Percentiles rank a stretch among this genome's conserved stretches.
phyloP scores from a whole-genome alignment of 176 grass and related monocot genomes.

The Themeda triandra region DNA sequence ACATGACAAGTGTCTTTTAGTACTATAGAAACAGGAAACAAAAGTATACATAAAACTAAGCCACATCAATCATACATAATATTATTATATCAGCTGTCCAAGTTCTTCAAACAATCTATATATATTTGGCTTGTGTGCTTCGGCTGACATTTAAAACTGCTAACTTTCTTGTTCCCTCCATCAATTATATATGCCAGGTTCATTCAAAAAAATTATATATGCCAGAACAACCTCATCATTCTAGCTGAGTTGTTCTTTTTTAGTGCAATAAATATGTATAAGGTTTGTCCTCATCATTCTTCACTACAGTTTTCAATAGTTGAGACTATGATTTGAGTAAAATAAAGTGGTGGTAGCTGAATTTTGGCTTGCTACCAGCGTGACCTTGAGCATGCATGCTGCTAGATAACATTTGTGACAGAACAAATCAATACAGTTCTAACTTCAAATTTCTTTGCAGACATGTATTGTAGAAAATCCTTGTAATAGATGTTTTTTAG shows the following conservation, averaged over 20 bases:
- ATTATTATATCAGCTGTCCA: background rate
- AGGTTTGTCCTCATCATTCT: background rate
- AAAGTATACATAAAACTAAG: background rate
- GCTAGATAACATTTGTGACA: background rate
- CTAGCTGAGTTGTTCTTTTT: background rate
- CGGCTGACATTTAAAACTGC: background rate
- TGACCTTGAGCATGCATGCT: background rate
- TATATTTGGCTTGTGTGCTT: background rate
- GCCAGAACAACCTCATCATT: background rate
- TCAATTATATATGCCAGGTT: conserved; percentile 11
- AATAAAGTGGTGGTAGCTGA: background rate
- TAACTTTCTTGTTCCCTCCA: background rate
- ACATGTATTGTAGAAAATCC: background rate
- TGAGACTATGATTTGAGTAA: background rate
- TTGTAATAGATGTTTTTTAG: background rate
- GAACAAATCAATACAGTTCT: background rate
- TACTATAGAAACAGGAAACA: background rate
- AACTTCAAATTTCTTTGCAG: background rate
- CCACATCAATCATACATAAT: background rate
- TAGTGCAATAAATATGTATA: background rate
- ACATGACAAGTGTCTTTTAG: background rate
- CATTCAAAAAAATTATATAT: no score
- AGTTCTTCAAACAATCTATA: background rate
- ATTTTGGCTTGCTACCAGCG: background rate
- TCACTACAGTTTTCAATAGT: background rate